Evolutionary conservation across 257 asterid species (phyloP).

Genomic region (Oldenlandia corymbosa): DNA sequence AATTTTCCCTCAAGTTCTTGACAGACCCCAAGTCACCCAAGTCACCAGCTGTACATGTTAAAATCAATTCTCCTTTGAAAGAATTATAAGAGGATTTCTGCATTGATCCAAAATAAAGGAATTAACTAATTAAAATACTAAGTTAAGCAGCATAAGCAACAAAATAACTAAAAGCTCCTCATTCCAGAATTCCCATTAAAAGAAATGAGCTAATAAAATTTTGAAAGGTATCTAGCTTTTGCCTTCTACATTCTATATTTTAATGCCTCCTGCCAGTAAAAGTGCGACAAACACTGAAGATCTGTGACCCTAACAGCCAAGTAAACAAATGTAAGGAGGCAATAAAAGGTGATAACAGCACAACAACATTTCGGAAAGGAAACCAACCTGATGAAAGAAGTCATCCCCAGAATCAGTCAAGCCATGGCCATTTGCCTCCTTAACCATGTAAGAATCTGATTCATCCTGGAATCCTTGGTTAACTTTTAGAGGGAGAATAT

Average conservation of each 20-base stretch:
- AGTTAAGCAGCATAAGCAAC: neutral
- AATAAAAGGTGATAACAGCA: slow-evolving; percentile 2
- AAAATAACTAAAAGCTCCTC: neutral
- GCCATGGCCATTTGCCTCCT: slow-evolving; percentile 18
- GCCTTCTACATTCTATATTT: neutral
- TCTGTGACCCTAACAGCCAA: neutral
- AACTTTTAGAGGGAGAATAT: slow-evolving; percentile 13
- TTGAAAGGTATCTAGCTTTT: neutral
- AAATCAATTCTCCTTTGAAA: slow-evolving; percentile 26
- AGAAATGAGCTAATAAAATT: neutral
- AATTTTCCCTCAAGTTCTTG: slow-evolving; percentile 33
- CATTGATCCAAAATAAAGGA: too few species aligned
- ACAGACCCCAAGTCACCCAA: slow-evolving; percentile 24
- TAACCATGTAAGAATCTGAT: slow-evolving; percentile 16
- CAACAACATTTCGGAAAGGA: slow-evolving; percentile 9
- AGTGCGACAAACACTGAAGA: slow-evolving; percentile 1
- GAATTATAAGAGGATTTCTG: slow-evolving; percentile 41
- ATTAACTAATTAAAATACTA: slow-evolving; percentile 4
- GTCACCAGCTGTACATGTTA: slow-evolving; percentile 19
- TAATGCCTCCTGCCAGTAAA: neutral
- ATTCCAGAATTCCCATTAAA: neutral
- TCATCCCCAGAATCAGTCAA: slow-evolving; percentile 25
- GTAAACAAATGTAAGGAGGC: neutral
- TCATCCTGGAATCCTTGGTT: slow-evolving; percentile 16
- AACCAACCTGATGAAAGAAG: slow-evolving; percentile 25